Conservation (phyloP, 2,329 filamentous ascomycete species). For the Coniochaeta ligniaria region DNA sequence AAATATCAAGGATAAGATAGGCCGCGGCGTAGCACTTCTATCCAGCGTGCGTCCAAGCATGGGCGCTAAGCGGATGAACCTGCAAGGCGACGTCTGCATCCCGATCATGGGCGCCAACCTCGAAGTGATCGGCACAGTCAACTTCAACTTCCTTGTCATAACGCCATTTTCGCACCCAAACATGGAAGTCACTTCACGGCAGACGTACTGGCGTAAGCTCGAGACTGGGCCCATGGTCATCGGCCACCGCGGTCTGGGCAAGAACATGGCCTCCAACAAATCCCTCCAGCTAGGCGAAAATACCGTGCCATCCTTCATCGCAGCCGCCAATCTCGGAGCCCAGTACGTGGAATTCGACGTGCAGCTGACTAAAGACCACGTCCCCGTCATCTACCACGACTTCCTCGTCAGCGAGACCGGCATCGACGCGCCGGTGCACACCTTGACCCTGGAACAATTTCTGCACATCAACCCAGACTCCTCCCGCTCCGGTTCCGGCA, state of each 20-base stretch:
- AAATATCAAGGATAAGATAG: slow-evolving; percentile 79
- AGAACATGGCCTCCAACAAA: slow-evolving; percentile 76
- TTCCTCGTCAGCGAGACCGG: slow-evolving; percentile 97
- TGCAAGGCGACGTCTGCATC: slow-evolving; percentile 88
- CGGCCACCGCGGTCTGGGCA: slow-evolving; percentile 70
- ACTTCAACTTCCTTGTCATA: slow-evolving; percentile 94
- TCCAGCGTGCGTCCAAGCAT: slow-evolving; percentile 78
- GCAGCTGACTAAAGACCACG: slow-evolving; percentile 96
- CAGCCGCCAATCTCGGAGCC: slow-evolving; percentile 85
- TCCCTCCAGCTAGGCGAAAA: slow-evolving; percentile 95
- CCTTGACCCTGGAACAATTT: slow-evolving; percentile 90
- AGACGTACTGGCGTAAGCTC: slow-evolving; percentile 95
- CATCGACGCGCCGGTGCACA: slow-evolving; percentile 93
- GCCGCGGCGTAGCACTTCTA: slow-evolving; percentile 79
- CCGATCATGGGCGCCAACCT: slow-evolving; percentile 80
- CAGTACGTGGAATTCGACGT: slow-evolving; percentile 77
- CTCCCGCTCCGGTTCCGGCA: slow-evolving; percentile 38
- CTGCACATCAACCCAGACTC: slow-evolving; percentile 68
- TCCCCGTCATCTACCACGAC: slow-evolving; percentile 97
- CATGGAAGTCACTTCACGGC: slow-evolving; percentile 82
- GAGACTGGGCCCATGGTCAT: slow-evolving; percentile 73
- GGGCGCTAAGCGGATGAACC: slow-evolving; percentile 78
- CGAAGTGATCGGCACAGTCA: slow-evolving; percentile 88
- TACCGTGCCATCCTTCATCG: slow-evolving; percentile 91
- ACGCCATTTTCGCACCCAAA: slow-evolving; percentile 92